Conservation (phyloP, 768 basidiomycete genomes). For the Hygrocybe coccinea region DNA sequence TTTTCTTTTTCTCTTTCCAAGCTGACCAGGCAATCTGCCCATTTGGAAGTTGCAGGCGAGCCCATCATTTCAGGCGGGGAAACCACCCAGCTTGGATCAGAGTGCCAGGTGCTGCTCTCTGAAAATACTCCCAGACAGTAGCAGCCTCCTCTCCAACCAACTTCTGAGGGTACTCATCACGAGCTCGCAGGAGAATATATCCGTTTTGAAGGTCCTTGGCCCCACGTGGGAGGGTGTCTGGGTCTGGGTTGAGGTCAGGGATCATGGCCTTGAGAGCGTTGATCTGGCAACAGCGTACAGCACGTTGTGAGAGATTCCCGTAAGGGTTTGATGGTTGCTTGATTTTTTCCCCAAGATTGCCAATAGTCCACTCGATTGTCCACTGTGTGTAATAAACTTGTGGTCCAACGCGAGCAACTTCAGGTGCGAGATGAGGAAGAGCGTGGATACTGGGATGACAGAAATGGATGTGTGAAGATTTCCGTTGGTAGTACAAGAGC, state of each 20-base stretch:
- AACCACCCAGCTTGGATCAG: background rate
- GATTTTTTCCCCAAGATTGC: conserved; percentile 16
- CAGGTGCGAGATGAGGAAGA: conserved; percentile 13
- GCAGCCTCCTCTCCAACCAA: background rate
- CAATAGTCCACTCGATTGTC: conserved; percentile 18
- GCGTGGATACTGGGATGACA: conserved; percentile 15
- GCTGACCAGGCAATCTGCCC: conserved; percentile 20
- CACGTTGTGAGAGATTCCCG: conserved; percentile 20
- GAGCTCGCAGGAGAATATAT: conserved; percentile 3
- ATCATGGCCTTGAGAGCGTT: conserved; percentile 6
- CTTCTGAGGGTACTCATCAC: background rate
- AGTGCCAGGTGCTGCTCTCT: background rate
- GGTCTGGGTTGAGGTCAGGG: conserved; percentile 17
- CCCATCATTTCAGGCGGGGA: conserved; percentile 16
- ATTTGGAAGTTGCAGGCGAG: conserved; percentile 19
- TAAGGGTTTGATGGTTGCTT: conserved; percentile 18
- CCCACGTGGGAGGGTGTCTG: conserved; percentile 16
- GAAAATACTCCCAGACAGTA: background rate
- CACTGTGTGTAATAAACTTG: conserved; percentile 12
- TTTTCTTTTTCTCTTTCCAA: conserved; percentile 16
- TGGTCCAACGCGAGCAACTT: conserved; percentile 18
- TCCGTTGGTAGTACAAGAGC: conserved; percentile 16
- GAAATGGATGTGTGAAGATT: conserved; percentile 17
- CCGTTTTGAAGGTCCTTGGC: conserved; percentile 3
- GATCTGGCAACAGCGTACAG: background rate